These are phyloP conservation scores for Eucalyptus cloeziana DNA, from an alignment of 345 rosid species.

Conservation along the genomic window DNA sequence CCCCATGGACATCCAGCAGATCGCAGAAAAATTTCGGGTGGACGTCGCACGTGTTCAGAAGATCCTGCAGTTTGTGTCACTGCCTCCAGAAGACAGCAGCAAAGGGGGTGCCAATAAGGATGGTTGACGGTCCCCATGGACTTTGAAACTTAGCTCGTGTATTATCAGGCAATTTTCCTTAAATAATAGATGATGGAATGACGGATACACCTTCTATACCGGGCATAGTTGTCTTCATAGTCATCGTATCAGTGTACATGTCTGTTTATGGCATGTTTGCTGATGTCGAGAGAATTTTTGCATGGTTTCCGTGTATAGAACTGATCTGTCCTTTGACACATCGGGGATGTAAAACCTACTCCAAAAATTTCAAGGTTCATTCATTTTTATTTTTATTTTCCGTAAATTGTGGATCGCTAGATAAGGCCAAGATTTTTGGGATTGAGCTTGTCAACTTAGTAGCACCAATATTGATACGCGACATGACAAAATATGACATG, in stretches of 20 bases:
- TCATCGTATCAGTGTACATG: neutral
- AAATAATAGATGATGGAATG: neutral
- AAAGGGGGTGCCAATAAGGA: slow-evolving; percentile 1
- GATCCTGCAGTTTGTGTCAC: slow-evolving; percentile 44
- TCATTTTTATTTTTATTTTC: neutral
- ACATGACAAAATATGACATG: rapidly evolving
- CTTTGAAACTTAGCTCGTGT: neutral
- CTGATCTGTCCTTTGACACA: neutral
- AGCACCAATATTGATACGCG: rapidly evolving
- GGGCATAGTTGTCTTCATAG: neutral
- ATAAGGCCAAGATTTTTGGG: neutral
- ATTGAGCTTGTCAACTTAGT: neutral
- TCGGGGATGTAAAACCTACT: neutral
- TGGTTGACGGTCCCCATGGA: neutral
- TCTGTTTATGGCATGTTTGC: neutral
- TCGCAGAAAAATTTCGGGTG: slow-evolving; percentile 56
- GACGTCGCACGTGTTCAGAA: slow-evolving; percentile 48
- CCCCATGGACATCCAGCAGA: slow-evolving; percentile 48
- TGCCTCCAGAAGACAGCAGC: slow-evolving; percentile 48
- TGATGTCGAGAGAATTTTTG: neutral
- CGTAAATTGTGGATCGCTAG: neutral
- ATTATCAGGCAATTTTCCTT: neutral
- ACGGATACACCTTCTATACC: neutral
- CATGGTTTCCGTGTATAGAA: neutral
- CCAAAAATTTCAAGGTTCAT: neutral